Conservation (phyloP, 2,329 filamentous ascomycete species). For the Pochonia chlamydosporia region DNA sequence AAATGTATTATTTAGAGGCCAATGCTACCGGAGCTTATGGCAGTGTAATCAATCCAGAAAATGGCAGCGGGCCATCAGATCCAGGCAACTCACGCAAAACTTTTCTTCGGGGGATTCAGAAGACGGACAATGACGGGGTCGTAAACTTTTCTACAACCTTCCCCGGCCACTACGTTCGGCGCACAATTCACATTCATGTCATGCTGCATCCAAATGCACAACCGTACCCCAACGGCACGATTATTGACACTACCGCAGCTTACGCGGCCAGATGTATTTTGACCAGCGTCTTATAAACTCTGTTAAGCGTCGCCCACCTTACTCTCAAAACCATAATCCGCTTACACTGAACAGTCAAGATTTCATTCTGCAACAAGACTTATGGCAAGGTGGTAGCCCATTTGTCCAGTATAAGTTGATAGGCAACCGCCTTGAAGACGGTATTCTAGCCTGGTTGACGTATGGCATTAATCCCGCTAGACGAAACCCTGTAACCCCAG, state of each 20-base stretch:
- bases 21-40: not conserved
- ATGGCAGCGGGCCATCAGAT: not conserved
- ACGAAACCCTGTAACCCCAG: no score
- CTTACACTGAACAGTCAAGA: no score
- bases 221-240: not conserved
- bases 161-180: not conserved
- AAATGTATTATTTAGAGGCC: not conserved
- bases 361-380: no score
- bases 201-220: not conserved
- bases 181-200: not conserved
- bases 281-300: not conserved
- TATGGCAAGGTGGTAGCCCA: no score
- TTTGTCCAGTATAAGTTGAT: no score
- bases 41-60: not conserved
- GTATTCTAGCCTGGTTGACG: no score
- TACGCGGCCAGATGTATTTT: conserved; percentile 5
- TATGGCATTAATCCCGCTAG: no score
- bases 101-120: not conserved
- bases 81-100: not conserved
- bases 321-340: no score
- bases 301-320: no score
- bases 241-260: not conserved
- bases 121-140: not conserved
- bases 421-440: no score
- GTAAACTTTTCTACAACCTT: not conserved